These are phyloP conservation scores for Quercus agrifolia DNA, from an alignment of 306 rosid species.

Conservation along the genomic window DNA sequence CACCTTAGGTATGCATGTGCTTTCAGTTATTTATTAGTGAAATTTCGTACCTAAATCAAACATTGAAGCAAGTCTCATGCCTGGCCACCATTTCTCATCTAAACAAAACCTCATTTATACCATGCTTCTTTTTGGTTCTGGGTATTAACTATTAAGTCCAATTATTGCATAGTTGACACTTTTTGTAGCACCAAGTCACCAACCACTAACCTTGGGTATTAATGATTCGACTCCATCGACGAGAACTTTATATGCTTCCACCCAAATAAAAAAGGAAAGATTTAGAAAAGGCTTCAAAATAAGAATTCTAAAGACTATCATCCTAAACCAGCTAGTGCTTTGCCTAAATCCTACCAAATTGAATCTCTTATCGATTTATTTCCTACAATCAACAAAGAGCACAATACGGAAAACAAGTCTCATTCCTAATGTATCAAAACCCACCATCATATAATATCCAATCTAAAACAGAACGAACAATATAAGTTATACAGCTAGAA, in stretches of 20 bases:
- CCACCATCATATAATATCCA: background rate
- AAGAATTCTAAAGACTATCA: background rate
- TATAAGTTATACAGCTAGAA: background rate
- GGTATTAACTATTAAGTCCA: background rate
- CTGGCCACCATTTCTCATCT: background rate
- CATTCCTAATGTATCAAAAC: slow-evolving; percentile 11
- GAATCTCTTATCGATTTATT: background rate
- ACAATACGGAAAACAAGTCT: background rate
- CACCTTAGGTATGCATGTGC: background rate
- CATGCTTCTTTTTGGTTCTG: background rate
- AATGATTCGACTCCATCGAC: background rate
- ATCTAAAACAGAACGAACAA: slow-evolving; percentile 1
- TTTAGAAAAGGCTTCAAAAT: background rate
- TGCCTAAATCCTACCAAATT: background rate
- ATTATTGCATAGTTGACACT: background rate
- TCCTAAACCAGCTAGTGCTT: background rate
- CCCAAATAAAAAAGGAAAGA: background rate
- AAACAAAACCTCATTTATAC: background rate
- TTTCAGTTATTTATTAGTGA: background rate
- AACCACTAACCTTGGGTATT: background rate
- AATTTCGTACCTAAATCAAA: background rate
- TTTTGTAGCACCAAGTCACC: background rate
- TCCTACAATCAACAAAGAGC: background rate
- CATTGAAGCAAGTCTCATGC: background rate
- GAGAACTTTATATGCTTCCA: background rate